Percentiles rank a stretch among this genome's conserved stretches.
phyloP scores from a whole-genome alignment of 1,284 basidiomycete genomes.

The Meripilus lineatus region DNA sequence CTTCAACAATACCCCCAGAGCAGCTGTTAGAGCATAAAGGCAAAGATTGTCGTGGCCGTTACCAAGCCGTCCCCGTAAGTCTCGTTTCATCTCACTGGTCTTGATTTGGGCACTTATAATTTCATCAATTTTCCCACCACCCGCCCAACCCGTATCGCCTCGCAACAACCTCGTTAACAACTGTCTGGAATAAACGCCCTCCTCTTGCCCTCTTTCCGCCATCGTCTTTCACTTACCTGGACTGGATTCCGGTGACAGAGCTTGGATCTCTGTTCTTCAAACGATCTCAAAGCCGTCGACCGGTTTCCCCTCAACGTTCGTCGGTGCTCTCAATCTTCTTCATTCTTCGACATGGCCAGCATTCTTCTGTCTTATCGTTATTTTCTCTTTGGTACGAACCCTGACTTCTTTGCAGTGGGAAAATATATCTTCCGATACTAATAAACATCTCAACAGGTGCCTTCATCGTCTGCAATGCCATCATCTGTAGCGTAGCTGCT shows the following conservation, averaged over 20 bases:
- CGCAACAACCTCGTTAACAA: neutral
- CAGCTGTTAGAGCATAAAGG: too few species aligned
- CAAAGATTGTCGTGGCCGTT: too few species aligned
- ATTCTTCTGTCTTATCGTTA: conserved; percentile 26
- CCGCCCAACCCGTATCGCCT: neutral
- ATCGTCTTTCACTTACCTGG: conserved; percentile 15
- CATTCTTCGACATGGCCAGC: conserved; percentile 21
- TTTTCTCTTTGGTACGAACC: conserved; percentile 25
- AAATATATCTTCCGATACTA: neutral
- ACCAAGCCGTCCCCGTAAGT: too few species aligned
- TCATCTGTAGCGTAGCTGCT: conserved; percentile 59
- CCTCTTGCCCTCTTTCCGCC: conserved; percentile 13
- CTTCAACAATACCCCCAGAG: too few species aligned
- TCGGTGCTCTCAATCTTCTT: conserved; percentile 8
- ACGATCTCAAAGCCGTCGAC: conserved; percentile 24
- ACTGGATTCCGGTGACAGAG: conserved; percentile 30
- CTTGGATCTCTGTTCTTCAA: conserved; percentile 27
- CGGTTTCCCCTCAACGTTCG: conserved; percentile 21
- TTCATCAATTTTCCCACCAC: neutral
- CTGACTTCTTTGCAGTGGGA: neutral
- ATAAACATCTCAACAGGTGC: conserved; percentile 34
- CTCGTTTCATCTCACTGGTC: too few species aligned
- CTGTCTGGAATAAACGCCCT: neutral
- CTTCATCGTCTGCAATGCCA: conserved; percentile 60
- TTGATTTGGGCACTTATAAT: neutral